Percentiles rank a stretch among this genome's conserved stretches.
phyloP scores from a whole-genome alignment of 176 grass and related monocot genomes.

The Microstegium vimineum region DNA sequence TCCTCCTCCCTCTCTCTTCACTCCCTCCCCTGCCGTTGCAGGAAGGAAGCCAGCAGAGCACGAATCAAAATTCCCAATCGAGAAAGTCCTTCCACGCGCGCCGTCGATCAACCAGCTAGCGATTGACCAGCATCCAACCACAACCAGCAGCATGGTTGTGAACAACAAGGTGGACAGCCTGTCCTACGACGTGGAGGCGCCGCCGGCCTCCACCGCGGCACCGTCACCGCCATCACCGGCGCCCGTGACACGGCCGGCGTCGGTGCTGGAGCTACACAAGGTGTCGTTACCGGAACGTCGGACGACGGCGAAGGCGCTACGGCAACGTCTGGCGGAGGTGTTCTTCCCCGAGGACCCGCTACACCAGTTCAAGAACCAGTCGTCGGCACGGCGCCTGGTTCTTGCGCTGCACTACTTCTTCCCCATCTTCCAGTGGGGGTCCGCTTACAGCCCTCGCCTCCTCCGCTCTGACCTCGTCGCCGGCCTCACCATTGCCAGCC shows the following conservation, averaged over 20 bases:
- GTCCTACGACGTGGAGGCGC: constrained; percentile 47
- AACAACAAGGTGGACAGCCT: constrained; percentile 73
- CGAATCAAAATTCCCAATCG: neutral
- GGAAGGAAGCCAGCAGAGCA: neutral
- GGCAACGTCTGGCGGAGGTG: constrained; percentile 63
- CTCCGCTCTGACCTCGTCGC: constrained; percentile 90
- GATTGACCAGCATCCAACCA: neutral
- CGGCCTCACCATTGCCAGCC: constrained; percentile 98
- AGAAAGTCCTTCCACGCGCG: no score
- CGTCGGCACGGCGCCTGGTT: constrained; percentile 46
- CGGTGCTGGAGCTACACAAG: constrained; percentile 56
- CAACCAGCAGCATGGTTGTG: constrained; percentile 38
- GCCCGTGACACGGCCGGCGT: neutral
- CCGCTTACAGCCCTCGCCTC: constrained; percentile 65
- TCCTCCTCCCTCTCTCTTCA: constrained; percentile 3
- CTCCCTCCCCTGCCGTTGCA: constrained; percentile 15
- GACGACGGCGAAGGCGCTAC: constrained; percentile 39
- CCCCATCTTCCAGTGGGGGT: constrained; percentile 90
- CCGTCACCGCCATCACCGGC: neutral
- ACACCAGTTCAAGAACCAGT: constrained; percentile 92
- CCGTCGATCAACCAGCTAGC: neutral
- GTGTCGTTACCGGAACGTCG: constrained; percentile 63
- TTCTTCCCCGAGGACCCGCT: constrained; percentile 98
- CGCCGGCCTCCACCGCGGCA: neutral
- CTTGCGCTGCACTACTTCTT: constrained; percentile 84